Evolutionary conservation across 768 basidiomycete species (phyloP), one percentile per base, ranked within the genome.

Genomic region (Termitomyces sp.): DNA sequence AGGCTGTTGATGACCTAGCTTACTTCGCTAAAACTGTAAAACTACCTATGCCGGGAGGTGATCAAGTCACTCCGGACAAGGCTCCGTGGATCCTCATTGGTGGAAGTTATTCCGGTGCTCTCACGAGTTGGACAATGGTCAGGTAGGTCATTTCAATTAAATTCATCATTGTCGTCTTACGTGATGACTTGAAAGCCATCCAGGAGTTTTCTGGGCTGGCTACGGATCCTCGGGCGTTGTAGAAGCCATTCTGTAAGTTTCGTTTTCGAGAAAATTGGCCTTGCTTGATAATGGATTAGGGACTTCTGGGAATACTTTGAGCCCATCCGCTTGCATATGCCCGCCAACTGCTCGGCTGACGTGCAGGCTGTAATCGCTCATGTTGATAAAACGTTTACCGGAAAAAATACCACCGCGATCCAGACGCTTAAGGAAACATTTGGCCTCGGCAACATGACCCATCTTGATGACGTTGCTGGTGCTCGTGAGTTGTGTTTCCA

Each of bases 241-340:
- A 10, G 75, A 87, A 66, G 80, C 84, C 9, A 85, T 84, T 61
- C 62, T 77, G 76, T 77, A 54, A 56, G 79, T 63, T 48, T 33
- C 36, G 0, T 36, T 26, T 20, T 4, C 16, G 13, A 54, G 28
- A 48, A 9, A 18, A 22, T 24, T 58, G 18, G 33, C 51, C 20
- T 61, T 20, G 40, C 20, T 44, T 44, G 3, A 50, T 38, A 26
- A 20, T n/a, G 16, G 30, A 49, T 54, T 35, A 56, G 60, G 62
- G 80, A 86, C 66, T 86, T 82, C 65, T 88, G 85, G 85, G 74
- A 74, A 60, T 91, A 89, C 64, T 89, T 87, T 67, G 87, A 88
- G 58, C 87, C 87, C 13, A 81, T 87, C 62, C 82, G 82, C 16
- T 74, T 80, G 62, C 72, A 81, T 63, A 89, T 88, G 86, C 84